Conservation (phyloP, 2,329 filamentous ascomycete species). For the Clonostachys chloroleuca region DNA sequence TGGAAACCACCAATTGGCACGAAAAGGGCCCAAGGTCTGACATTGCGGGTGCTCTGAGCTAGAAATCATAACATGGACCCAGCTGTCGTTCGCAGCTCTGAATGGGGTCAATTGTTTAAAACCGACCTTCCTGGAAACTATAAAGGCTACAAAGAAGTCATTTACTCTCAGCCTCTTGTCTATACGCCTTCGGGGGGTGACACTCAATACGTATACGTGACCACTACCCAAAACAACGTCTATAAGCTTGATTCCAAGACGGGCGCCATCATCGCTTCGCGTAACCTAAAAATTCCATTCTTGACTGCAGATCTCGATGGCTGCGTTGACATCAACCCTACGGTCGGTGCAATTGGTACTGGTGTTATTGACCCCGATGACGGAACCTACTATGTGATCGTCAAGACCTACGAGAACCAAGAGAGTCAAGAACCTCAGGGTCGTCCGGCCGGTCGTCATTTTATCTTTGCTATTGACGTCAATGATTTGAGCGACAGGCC, state of each 20-base stretch:
- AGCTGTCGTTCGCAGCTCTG: constrained; percentile 45
- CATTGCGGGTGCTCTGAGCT: not conserved
- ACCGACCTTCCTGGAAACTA: constrained; percentile 47
- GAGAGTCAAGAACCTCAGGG: constrained; percentile 21
- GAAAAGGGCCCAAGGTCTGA: too few relatives aligned
- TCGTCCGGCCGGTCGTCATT: constrained; percentile 24
- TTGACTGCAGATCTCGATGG: constrained; percentile 39
- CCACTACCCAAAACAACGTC: constrained; percentile 54
- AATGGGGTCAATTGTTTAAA: constrained; percentile 52
- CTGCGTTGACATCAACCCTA: constrained; percentile 43
- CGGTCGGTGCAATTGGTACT: constrained; percentile 38
- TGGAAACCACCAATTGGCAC: too few relatives aligned
- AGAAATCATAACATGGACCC: constrained; percentile 62
- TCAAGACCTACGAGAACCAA: constrained; percentile 35
- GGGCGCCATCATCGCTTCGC: constrained; percentile 39
- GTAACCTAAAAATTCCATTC: constrained; percentile 45
- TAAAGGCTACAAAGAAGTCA: constrained; percentile 40
- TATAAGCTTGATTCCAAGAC: constrained; percentile 53
- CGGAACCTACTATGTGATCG: constrained; percentile 35
- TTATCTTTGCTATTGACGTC: constrained; percentile 28
- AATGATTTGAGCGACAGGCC: constrained; percentile 27
- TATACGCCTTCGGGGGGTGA: constrained; percentile 41
- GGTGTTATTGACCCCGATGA: constrained; percentile 39
- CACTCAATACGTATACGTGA: constrained; percentile 49
- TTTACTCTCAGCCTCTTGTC: constrained; percentile 44